Evolutionary conservation across 257 asterid genomes (phyloP), one percentile per base, ranked within the genome.

Genomic region (Ocimum tenuiflorum): DNA sequence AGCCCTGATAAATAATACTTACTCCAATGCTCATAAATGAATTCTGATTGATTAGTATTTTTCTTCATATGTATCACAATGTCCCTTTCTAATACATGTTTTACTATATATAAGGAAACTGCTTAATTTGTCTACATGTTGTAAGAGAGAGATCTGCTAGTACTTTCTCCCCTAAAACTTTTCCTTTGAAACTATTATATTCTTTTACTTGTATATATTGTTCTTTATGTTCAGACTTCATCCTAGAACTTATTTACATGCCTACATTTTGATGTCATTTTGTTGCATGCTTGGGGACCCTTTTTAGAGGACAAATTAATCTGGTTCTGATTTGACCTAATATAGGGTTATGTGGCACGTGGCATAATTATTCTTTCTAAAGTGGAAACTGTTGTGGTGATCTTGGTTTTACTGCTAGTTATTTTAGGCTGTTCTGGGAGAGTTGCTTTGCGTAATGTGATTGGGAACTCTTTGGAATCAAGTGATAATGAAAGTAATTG

Each of bases 1-100:
- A 82, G 97, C 82, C 57, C 41, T 70, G 63, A 63, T 43, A 29
- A 59, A 49, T 54, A 31, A 15, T 19, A 42, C 9, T 14, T 9
- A 68, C 39, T 19, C 46, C 65, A 50, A 43, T 20, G 66, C 35
- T 31, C 31, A 27, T 35, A 7, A 7, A 15, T 59, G 61, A 24
- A 19, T 41, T 38, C 59, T 27, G 15, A 17, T 59, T 52, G 49
- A 51, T 41, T 66, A 19, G 47, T 38, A 13, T 65, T 38, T 41
- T 24, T 68, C 50, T 74, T 54, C 42, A 9, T 43, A 13, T 29
- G 45, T 4, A 2, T 49, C 18, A 33, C 3, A 45, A 41, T 35
- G 63, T 35, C 14, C 48, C 61, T 27, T 59, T 42, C 15, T 4
- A 13, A 8, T 14, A 31, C 56, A 20, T 14, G 49, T 17, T 14